A percentile compares a stretch with the other conserved stretches of the same genome.
Evolutionary conservation across 345 rosid genomes (phyloP).

Genomic region (Dovyalis caffra): DNA sequence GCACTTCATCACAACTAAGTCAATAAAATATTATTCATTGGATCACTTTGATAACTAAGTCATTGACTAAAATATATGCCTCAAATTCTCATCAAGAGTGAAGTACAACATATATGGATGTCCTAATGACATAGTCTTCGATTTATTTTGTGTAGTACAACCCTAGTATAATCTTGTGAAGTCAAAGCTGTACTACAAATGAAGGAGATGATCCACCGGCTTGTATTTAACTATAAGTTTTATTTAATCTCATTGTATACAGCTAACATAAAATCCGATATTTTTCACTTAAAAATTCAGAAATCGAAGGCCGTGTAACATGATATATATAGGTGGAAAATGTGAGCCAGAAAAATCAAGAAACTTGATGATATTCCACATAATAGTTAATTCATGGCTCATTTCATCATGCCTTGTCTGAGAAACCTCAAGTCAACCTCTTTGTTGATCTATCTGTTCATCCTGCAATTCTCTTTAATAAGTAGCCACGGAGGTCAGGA

Average conservation of each 20-base stretch:
- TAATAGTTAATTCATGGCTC: neutral
- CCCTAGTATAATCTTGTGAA: conserved; percentile 4
- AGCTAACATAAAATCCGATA: neutral
- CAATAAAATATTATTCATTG: too few relatives aligned
- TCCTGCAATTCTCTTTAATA: conserved; percentile 39
- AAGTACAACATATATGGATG: neutral
- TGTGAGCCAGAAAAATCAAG: neutral
- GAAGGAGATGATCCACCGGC: neutral
- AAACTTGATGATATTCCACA: neutral
- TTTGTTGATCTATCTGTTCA: conserved; percentile 27
- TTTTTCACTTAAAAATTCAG: neutral
- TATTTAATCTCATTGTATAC: neutral
- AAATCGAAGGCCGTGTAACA: neutral
- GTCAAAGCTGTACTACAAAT: conserved; percentile 31
- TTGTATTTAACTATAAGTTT: neutral
- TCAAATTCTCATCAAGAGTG: neutral
- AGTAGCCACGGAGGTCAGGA: conserved; percentile 46
- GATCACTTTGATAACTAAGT: neutral
- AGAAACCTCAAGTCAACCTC: conserved; percentile 39
- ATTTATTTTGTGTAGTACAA: neutral
- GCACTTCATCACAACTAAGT: neutral
- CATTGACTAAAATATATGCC: neutral
- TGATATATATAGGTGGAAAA: neutral
- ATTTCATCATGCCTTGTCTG: neutral
- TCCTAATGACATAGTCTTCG: neutral